Percentiles rank a stretch among this genome's conserved stretches.
Conservation (phyloP, 192 early-diverging fungal genomes). For the Powellomyces hirtus region DNA sequence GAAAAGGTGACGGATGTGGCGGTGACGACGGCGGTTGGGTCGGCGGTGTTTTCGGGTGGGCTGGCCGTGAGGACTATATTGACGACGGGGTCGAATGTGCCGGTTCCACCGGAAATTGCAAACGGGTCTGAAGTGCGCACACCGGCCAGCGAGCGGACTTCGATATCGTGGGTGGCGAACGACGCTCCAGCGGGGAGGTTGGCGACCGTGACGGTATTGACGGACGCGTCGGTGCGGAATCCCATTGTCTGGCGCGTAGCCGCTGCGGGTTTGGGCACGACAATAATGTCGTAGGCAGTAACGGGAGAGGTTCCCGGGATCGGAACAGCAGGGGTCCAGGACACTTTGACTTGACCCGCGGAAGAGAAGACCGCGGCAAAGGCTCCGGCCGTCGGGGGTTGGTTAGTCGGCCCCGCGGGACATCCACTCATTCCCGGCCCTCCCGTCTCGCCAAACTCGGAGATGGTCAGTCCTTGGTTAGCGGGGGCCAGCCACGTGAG, state of each 20-base stretch:
- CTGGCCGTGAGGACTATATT: not conserved
- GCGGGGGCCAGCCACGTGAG: not conserved
- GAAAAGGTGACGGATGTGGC: constrained; percentile 5
- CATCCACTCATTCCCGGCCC: constrained; percentile 14
- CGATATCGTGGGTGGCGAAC: not conserved
- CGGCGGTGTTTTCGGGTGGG: not conserved
- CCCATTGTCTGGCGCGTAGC: not conserved
- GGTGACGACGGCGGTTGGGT: not conserved
- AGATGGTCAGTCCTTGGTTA: constrained; percentile 2
- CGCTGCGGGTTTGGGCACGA: not conserved
- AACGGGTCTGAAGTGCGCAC: not conserved
- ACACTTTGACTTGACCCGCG: not conserved
- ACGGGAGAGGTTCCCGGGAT: not conserved
- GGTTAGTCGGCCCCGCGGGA: not conserved
- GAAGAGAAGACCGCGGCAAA: not conserved
- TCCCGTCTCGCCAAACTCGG: constrained; percentile 1
- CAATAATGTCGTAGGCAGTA: not conserved
- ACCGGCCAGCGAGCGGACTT: not conserved
- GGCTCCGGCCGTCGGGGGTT: not conserved
- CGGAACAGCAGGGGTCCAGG: not conserved
- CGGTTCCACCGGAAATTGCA: not conserved
- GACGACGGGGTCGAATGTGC: not conserved
- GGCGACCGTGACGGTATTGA: constrained; percentile 1
- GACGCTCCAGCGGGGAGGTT: not conserved
- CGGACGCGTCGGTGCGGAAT: not conserved